Evolutionary conservation across 352 stramenopile genomes (phyloP), one percentile per base, ranked within the genome.

Genomic region (Pythium pyrilobum): DNA sequence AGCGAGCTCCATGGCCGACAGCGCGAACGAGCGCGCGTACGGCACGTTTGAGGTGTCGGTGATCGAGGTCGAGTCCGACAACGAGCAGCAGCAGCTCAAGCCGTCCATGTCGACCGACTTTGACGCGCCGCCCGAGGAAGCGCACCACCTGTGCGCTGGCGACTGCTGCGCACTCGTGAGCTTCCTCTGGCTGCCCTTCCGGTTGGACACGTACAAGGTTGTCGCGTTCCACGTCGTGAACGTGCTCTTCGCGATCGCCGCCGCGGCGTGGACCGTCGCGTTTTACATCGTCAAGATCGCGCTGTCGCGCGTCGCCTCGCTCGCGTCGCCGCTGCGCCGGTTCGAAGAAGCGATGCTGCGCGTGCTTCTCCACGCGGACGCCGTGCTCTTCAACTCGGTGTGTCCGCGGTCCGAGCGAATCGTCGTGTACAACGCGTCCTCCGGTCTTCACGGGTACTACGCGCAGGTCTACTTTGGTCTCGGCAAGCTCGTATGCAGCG

Each of bases 31-130:
- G 24, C 67, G 68, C 51, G 71, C 68, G 44, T 88, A 88, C 47
- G 77, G 77, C 39, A 88, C 77, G 20, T 88, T 88, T 38, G 74
- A 88, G 31, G 77, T 86, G 40, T 84, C 77, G 3, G 48, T 81
- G 29, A 80, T 88, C 56, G 77, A 85, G 6, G 50, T 77, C 27
- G 77, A 85, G 23, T 67, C 71, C 2, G 72, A 82, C 25, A 61
- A 40, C 36, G 58, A 66, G 29, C 40, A 56, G 25, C 31, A 34
- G 50, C 36, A 44, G 23, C 43, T 52, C 44, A 25, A 57, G 32
- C 36, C 39, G 10, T 41, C 49, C 33, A 49, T 55, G 48, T 37
- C 48, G n/a, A 45, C 38, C n/a, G 20, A 49, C 36, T 60, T 60
- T 34, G 38, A 56, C 23, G 38, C 44, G 12, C 16, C 45, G 11